These are phyloP conservation scores for Zygosaccharomyces gambellarensis DNA, from an alignment of 805 yeast species.

Conservation along the genomic window DNA sequence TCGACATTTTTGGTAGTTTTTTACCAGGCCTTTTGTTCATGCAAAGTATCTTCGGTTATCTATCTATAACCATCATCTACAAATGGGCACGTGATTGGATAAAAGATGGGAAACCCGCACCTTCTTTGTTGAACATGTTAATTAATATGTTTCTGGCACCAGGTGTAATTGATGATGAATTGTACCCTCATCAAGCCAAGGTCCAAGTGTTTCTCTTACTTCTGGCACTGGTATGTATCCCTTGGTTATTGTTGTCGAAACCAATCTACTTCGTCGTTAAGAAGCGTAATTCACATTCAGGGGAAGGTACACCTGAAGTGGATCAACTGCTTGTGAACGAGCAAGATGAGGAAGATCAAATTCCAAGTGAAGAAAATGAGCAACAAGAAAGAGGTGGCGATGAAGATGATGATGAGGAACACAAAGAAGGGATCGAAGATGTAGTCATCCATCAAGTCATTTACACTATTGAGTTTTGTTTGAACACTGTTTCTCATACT, in stretches of 20 bases:
- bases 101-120: constrained; percentile 56
- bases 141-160: constrained; percentile 74
- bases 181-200: constrained; percentile 59
- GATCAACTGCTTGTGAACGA: constrained; percentile 24
- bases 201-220: constrained; percentile 55
- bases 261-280: constrained; percentile 48
- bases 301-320: constrained; percentile 16
- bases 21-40: constrained; percentile 69
- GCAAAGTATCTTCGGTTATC: constrained; percentile 73
- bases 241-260: constrained; percentile 64
- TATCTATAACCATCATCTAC: constrained; percentile 60
- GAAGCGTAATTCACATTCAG: constrained; percentile 17
- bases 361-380: constrained; percentile 12
- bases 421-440: constrained; percentile 46
- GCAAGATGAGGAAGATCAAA: constrained; percentile 9
- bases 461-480: constrained; percentile 74
- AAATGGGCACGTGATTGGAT: constrained; percentile 75
- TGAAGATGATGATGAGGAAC: constrained; percentile 42
- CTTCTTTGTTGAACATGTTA: constrained; percentile 68
- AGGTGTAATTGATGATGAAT: constrained; percentile 59
- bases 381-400: constrained; percentile 20
- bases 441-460: constrained; percentile 74
- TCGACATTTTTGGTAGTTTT: constrained; percentile 68
- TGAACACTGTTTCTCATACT: constrained; percentile 75
- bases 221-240: constrained; percentile 63